Conservation (phyloP, 1,284 basidiomycete genomes). For the Papiliotrema flavescens region DNA sequence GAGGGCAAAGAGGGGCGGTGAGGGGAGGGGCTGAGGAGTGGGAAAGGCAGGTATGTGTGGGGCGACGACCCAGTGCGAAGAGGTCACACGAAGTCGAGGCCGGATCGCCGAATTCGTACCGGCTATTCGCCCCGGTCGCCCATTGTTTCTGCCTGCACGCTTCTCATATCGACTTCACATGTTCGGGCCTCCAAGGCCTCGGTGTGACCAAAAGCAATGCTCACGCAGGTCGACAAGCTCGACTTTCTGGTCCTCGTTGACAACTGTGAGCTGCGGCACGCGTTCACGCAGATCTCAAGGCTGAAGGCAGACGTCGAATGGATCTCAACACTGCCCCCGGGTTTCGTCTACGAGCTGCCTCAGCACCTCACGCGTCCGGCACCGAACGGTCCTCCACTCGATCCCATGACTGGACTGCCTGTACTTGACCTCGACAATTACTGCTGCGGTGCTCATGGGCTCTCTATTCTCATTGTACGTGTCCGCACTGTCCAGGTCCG, state of each 20-base stretch:
- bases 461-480: slow-evolving; percentile 69
- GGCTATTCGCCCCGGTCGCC: no score
- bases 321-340: slow-evolving; percentile 71
- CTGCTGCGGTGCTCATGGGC: slow-evolving; percentile 79
- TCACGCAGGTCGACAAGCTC: slow-evolving; percentile 36
- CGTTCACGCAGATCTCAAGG: not conserved
- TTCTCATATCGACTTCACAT: not conserved
- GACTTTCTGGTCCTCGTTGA: slow-evolving; percentile 41
- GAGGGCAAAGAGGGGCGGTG: no score
- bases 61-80: no score
- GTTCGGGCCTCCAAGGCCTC: not conserved
- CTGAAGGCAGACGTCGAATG: slow-evolving; percentile 19
- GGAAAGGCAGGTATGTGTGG: no score
- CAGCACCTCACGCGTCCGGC: slow-evolving; percentile 55
- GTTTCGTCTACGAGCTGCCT: slow-evolving; percentile 67
- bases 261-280: slow-evolving; percentile 23
- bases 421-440: slow-evolving; percentile 68
- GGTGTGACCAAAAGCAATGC: not conserved
- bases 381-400: slow-evolving; percentile 54
- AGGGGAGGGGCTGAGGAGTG: no score
- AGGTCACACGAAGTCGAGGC: no score
- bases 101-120: no score
- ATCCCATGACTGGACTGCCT: slow-evolving; percentile 60
- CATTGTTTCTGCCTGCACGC: no score
- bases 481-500: not conserved